These are phyloP conservation scores for Nigrospora osmanthi DNA, from an alignment of 2,329 filamentous ascomycete species.

Conservation along the genomic window DNA sequence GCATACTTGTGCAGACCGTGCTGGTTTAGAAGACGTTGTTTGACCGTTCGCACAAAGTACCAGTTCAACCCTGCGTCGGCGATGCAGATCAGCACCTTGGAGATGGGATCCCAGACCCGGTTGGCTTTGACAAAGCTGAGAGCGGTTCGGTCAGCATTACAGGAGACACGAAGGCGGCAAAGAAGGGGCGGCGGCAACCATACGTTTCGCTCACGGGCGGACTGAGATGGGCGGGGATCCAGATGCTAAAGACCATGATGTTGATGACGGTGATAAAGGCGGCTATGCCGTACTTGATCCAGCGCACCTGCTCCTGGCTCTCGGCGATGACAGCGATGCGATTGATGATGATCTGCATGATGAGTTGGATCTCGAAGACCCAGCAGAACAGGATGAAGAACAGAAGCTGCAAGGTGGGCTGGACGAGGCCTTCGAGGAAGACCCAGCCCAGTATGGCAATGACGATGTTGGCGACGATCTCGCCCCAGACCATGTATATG, in stretches of 20 bases:
- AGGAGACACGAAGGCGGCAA: constrained; percentile 18
- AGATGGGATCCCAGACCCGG: constrained; percentile 38
- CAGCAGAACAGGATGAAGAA: constrained; percentile 15
- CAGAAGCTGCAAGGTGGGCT: background rate
- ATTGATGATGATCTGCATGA: constrained; percentile 45
- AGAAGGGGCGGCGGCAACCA: background rate
- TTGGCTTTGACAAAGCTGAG: constrained; percentile 30
- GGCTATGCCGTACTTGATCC: constrained; percentile 31
- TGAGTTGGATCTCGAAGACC: constrained; percentile 31
- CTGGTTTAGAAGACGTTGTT: constrained; percentile 28
- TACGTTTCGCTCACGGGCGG: background rate
- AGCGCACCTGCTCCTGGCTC: constrained; percentile 21
- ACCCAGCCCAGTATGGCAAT: constrained; percentile 1
- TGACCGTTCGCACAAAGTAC: constrained; percentile 37
- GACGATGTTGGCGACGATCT: constrained; percentile 2
- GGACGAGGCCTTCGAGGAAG: background rate
- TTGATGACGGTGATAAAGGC: constrained; percentile 35
- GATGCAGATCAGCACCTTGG: constrained; percentile 38
- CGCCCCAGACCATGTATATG: constrained; percentile 3
- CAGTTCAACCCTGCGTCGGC: constrained; percentile 35
- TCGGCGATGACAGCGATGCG: constrained; percentile 36
- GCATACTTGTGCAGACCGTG: constrained; percentile 39
- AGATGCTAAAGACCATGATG: constrained; percentile 40
- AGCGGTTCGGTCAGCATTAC: background rate
- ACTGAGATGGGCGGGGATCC: constrained; percentile 32